phyloP scores from a whole-genome alignment of 139 green algal genomes.

The Chlamydomonas incerta region DNA sequence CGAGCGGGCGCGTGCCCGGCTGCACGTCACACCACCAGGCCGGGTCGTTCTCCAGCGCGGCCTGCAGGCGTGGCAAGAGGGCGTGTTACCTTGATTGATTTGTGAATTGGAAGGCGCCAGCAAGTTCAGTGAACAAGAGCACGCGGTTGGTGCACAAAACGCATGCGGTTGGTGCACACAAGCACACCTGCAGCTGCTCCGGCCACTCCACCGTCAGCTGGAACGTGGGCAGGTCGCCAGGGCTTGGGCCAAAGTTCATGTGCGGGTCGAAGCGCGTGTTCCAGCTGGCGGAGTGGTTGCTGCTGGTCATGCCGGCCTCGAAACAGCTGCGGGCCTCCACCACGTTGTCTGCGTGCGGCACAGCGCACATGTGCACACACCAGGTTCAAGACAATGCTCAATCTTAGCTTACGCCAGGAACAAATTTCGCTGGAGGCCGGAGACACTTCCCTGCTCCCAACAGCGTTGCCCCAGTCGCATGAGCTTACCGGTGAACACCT shows the following conservation, averaged over 20 bases:
- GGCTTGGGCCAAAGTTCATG: constrained; percentile 21
- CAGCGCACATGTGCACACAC: no score
- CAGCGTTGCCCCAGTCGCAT: no score
- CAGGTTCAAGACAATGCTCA: no score
- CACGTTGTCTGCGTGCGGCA: constrained; percentile 16
- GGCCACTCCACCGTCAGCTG: constrained; percentile 45
- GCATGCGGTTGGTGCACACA: neutral
- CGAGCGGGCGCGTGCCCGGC: neutral
- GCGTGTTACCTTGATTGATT: no score
- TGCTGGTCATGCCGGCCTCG: neutral
- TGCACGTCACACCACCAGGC: constrained; percentile 30
- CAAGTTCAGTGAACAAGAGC: no score
- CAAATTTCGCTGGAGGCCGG: no score
- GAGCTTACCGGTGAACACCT: constrained; percentile 44
- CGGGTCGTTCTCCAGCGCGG: constrained; percentile 21
- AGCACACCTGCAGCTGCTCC: constrained; percentile 34
- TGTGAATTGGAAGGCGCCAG: no score
- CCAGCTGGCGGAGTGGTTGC: neutral
- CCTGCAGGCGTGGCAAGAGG: constrained; percentile 7
- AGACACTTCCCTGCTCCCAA: no score
- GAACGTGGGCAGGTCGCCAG: constrained; percentile 44
- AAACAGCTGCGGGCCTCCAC: constrained; percentile 26
- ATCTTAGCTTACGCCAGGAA: no score
- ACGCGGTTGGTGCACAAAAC: neutral
- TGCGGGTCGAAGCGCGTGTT: constrained; percentile 8